A percentile compares a stretch with the other conserved stretches of the same genome.
phyloP scores from a whole-genome alignment of 148 eudicot species.

The Dysphania ambrosioides region DNA sequence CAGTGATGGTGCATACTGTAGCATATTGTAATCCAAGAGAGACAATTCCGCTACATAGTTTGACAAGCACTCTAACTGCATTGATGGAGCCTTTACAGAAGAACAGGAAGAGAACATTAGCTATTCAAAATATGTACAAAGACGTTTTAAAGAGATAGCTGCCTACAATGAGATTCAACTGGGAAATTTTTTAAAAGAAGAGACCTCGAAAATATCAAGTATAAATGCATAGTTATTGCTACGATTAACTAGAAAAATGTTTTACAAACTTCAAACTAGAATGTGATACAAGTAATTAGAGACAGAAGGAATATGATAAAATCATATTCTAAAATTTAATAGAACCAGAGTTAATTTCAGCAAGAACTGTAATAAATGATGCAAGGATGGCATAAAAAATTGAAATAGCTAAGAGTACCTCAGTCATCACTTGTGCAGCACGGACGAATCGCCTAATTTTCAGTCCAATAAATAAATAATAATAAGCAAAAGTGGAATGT shows the following conservation, averaged over 20 bases:
- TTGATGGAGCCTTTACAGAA: slow-evolving; percentile 56
- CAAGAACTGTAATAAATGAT: background rate
- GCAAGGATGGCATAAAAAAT: background rate
- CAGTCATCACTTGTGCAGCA: slow-evolving; percentile 67
- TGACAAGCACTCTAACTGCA: slow-evolving; percentile 82
- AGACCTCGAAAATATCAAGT: too few relatives aligned
- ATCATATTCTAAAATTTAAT: too few relatives aligned
- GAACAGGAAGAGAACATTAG: background rate
- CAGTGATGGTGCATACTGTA: slow-evolving; percentile 69
- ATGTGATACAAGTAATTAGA: too few relatives aligned
- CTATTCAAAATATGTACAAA: too few relatives aligned
- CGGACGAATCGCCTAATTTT: slow-evolving; percentile 71
- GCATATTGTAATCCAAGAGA: slow-evolving; percentile 82
- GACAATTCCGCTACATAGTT: slow-evolving; percentile 86
- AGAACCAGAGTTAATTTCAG: too few relatives aligned
- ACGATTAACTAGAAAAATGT: too few relatives aligned
- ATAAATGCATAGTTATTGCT: too few relatives aligned
- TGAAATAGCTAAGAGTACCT: slow-evolving; percentile 37
- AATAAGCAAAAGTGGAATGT: slow-evolving; percentile 2
- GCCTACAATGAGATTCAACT: too few relatives aligned
- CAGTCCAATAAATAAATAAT: slow-evolving; percentile 3
- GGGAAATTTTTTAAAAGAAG: too few relatives aligned
- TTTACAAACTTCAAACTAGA: too few relatives aligned
- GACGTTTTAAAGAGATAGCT: too few relatives aligned
- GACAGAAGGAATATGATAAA: too few relatives aligned